Percentiles rank a stretch among this genome's conserved stretches.
phyloP scores from a whole-genome alignment of 768 basidiomycete species.

The Mycena leptocephala region DNA sequence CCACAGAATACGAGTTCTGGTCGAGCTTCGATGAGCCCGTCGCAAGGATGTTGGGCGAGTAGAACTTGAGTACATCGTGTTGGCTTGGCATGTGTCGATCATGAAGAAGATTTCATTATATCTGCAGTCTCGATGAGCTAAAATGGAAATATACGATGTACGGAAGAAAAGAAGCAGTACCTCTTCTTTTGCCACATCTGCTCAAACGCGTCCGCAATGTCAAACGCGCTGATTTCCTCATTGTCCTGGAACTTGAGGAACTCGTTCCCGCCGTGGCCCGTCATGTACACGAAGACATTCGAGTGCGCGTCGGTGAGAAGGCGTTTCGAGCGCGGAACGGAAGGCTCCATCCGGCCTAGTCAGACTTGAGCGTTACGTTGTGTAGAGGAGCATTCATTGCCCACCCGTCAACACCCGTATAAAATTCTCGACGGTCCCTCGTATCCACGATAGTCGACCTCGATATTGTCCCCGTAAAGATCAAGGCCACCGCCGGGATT shows the following conservation, averaged over 20 bases:
- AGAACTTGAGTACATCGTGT: constrained; percentile 94
- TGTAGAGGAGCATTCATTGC: constrained; percentile 38
- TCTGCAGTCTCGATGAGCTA: constrained; percentile 49
- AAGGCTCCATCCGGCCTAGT: constrained; percentile 86
- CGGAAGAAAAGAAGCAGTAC: constrained; percentile 55
- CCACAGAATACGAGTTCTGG: constrained; percentile 96
- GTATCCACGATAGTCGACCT: constrained; percentile 98
- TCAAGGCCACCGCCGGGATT: constrained; percentile 86
- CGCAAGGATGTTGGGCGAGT: constrained; percentile 94
- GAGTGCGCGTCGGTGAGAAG: constrained; percentile 91
- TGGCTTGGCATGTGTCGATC: constrained; percentile 99
- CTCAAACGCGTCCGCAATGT: constrained; percentile 98
- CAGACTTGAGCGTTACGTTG: background rate
- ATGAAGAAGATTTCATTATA: constrained; percentile 99
- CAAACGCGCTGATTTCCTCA: constrained; percentile 97
- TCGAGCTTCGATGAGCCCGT: constrained; percentile 89
- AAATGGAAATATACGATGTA: background rate
- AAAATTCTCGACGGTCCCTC: constrained; percentile 98
- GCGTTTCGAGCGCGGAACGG: constrained; percentile 93
- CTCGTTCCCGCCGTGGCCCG: constrained; percentile 98
- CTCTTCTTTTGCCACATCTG: constrained; percentile 99
- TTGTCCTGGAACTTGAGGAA: constrained; percentile 99
- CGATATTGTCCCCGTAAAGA: constrained; percentile 96
- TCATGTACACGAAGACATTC: constrained; percentile 98
- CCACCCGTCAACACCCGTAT: constrained; percentile 92